These are phyloP conservation scores for Geotrichum candidum DNA, from an alignment of 1,139 yeast genomes.

Conservation along the genomic window DNA sequence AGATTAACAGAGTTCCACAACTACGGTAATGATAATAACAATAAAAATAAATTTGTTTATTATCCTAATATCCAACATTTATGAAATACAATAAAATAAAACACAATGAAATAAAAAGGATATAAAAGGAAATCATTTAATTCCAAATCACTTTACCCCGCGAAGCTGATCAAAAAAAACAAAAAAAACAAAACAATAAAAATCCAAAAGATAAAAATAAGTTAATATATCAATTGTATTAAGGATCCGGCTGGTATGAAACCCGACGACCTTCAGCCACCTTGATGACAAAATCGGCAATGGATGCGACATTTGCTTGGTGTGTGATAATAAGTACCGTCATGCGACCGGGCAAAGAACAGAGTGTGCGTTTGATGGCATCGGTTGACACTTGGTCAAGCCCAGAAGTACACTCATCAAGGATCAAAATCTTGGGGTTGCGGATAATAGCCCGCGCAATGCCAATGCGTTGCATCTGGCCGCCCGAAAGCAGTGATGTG, in stretches of 20 bases:
- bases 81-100: no score
- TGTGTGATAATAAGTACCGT: conserved; percentile 88
- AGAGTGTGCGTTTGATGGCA: conserved; percentile 31
- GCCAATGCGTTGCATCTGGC: conserved; percentile 84
- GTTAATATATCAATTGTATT: background rate
- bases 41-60: no score
- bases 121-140: no score
- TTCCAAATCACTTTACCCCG: no score
- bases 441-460: conserved; percentile 70
- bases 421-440: conserved; percentile 51
- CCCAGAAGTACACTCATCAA: conserved; percentile 75
- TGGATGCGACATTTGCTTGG: conserved; percentile 62
- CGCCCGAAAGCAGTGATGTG: conserved; percentile 54
- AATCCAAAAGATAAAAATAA: background rate
- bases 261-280: conserved; percentile 10
- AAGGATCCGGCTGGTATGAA: background rate
- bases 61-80: no score
- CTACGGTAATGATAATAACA: background rate
- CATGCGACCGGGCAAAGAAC: conserved; percentile 49
- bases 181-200: background rate
- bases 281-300: conserved; percentile 33
- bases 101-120: no score
- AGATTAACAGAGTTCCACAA: background rate
- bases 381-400: conserved; percentile 56
- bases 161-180: no score